A percentile compares a stretch with the other conserved stretches of the same genome.
Evolutionary conservation across 2,329 filamentous ascomycete genomes (phyloP).

Genomic region (Colletotrichum tabaci): DNA sequence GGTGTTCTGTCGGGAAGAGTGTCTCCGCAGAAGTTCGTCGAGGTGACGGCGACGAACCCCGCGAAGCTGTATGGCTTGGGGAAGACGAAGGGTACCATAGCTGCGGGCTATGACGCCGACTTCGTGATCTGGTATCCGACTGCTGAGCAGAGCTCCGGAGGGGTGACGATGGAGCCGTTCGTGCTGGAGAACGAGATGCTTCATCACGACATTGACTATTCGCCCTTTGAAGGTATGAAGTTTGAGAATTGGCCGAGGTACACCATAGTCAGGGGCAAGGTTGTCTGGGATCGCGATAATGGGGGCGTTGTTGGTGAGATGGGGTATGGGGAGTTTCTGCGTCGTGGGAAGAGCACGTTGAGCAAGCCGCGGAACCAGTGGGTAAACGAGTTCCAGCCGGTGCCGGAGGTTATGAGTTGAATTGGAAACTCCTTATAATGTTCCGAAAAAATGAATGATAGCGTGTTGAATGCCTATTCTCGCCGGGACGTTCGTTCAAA

Average conservation of each 20-base stretch:
- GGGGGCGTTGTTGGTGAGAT: conserved; percentile 64
- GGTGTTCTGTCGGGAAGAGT: conserved; percentile 55
- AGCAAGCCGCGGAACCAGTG: conserved; percentile 43
- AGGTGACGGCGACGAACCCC: conserved; percentile 68
- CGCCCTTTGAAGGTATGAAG: conserved; percentile 71
- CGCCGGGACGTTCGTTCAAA: too few species aligned
- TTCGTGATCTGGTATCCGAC: conserved; percentile 70
- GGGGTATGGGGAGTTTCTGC: conserved; percentile 65
- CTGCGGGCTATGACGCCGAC: conserved; percentile 70
- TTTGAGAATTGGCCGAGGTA: conserved; percentile 74
- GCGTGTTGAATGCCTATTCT: too few species aligned
- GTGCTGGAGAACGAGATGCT: conserved; percentile 66
- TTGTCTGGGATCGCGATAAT: conserved; percentile 71
- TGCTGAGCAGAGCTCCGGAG: conserved; percentile 18
- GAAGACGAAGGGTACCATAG: conserved; percentile 63
- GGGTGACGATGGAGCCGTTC: conserved; percentile 47
- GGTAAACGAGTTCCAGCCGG: conserved; percentile 35
- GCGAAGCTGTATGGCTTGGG: conserved; percentile 72
- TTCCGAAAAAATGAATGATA: accelerated
- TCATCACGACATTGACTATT: conserved; percentile 75
- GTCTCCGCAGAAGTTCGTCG: conserved; percentile 66
- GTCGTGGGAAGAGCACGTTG: conserved; percentile 52
- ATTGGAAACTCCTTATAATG: too few species aligned
- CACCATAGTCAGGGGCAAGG: conserved; percentile 70
- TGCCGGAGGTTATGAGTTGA: not conserved